A percentile compares a stretch with the other conserved stretches of the same genome.
phyloP scores from a whole-genome alignment of 2,329 filamentous ascomycete genomes.

The Clarireedia paspali region DNA sequence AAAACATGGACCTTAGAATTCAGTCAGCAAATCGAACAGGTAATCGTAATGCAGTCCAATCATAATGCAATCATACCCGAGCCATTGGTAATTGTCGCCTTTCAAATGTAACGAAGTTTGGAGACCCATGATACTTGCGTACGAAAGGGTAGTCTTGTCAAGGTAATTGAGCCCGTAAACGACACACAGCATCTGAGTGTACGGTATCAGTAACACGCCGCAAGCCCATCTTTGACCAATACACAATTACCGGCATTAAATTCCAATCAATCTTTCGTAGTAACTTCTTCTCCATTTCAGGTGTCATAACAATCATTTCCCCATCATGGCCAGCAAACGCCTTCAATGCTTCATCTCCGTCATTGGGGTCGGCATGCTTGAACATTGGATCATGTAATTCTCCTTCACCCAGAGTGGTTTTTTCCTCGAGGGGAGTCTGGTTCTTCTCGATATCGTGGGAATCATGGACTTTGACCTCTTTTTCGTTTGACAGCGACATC shows the following conservation, averaged over 20 bases:
- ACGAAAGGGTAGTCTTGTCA: slow-evolving; percentile 40
- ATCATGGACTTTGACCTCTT: not conserved
- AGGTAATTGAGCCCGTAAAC: slow-evolving; percentile 53
- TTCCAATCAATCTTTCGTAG: slow-evolving; percentile 40
- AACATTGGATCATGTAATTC: slow-evolving; percentile 17
- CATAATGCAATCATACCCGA: slow-evolving; percentile 27
- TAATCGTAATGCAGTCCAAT: too few relatives aligned
- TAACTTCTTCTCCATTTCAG: slow-evolving; percentile 34
- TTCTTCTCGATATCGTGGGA: slow-evolving; percentile 10
- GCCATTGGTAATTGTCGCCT: slow-evolving; percentile 37
- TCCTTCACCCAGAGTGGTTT: slow-evolving; percentile 15
- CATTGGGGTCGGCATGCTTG: slow-evolving; percentile 32
- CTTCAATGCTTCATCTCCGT: slow-evolving; percentile 38
- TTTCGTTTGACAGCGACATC: not conserved
- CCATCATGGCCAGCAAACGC: slow-evolving; percentile 33
- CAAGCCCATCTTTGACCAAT: not conserved
- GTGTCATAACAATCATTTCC: slow-evolving; percentile 31
- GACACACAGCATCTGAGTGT: slow-evolving; percentile 40
- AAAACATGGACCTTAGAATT: slow-evolving; percentile 32
- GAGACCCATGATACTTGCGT: slow-evolving; percentile 43
- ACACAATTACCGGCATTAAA: slow-evolving; percentile 35
- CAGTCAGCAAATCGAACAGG: not conserved
- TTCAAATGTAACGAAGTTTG: slow-evolving; percentile 34
- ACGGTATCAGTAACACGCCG: not conserved
- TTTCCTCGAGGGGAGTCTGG: slow-evolving; percentile 14